Conservation (phyloP, 176 grass and related monocot genomes). For the Dactylis glomerata region DNA sequence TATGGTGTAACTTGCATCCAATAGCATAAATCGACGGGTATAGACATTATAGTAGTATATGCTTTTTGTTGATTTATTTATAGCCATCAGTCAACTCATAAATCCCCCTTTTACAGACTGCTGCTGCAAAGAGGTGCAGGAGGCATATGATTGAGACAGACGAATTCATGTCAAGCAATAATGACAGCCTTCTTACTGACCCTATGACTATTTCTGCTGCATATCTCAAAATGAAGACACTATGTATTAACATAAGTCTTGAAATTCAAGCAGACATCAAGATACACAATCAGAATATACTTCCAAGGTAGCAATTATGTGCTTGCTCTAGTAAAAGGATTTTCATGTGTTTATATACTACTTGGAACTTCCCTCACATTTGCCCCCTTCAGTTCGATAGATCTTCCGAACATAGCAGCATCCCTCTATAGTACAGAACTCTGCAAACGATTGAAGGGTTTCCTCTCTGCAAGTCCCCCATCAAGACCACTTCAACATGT, state of each 20-base stretch:
- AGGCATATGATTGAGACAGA: constrained; percentile 96
- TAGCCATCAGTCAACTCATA: constrained; percentile 1
- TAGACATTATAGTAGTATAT: background rate
- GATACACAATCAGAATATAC: constrained; percentile 91
- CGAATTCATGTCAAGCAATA: constrained; percentile 82
- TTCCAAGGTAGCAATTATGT: constrained; percentile 65
- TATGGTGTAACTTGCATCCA: constrained; percentile 10
- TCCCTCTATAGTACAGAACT: constrained; percentile 83
- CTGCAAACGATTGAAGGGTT: constrained; percentile 73
- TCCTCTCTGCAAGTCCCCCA: constrained; percentile 86
- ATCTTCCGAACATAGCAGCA: constrained; percentile 94
- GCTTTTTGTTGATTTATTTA: background rate
- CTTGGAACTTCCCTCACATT: constrained; percentile 7
- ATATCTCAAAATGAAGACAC: constrained; percentile 92
- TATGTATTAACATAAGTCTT: constrained; percentile 78
- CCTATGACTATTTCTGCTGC: constrained; percentile 74
- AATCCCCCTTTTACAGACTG: constrained; percentile 54
- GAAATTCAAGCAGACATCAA: constrained; percentile 97
- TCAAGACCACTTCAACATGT: constrained; percentile 79
- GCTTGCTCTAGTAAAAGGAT: background rate
- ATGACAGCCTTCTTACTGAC: constrained; percentile 74
- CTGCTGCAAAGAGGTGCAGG: constrained; percentile 79
- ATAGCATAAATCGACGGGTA: background rate
- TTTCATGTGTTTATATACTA: constrained; percentile 11
- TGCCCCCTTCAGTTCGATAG: constrained; percentile 66